Percentiles rank a stretch among this genome's conserved stretches.
These are phyloP conservation scores for Sextonia rubra DNA, from an alignment of 164 flowering plant species.

Conservation along the genomic window DNA sequence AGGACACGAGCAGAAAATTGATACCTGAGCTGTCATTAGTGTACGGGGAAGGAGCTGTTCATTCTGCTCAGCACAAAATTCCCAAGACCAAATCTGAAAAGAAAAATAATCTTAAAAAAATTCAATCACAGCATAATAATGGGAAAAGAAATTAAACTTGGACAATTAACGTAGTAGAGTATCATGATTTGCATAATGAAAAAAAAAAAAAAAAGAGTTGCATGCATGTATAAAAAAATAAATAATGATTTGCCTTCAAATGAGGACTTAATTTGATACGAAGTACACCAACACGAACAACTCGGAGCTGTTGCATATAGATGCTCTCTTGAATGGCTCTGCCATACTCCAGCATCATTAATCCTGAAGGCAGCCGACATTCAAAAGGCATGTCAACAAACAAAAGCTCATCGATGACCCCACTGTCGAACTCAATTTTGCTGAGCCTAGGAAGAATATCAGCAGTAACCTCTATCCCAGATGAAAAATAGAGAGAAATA, in stretches of 20 bases:
- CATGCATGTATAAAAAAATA: too few relatives aligned
- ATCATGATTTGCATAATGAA: too few relatives aligned
- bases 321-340: slow-evolving; percentile 97
- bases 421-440: slow-evolving; percentile 92
- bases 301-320: slow-evolving; percentile 79
- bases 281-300: slow-evolving; percentile 93
- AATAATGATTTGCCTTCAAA: slow-evolving; percentile 57
- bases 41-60: slow-evolving; percentile 94
- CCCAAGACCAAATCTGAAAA: slow-evolving; percentile 85
- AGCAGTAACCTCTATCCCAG: slow-evolving; percentile 74
- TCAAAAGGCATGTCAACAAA: slow-evolving; percentile 88
- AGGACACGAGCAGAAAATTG: background rate
- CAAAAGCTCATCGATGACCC: slow-evolving; percentile 86
- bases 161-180: too few relatives aligned
- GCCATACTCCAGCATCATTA: slow-evolving; percentile 86
- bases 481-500: background rate
- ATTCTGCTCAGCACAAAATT: slow-evolving; percentile 88
- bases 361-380: slow-evolving; percentile 66
- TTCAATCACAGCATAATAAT: background rate
- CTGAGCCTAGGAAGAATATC: slow-evolving; percentile 98
- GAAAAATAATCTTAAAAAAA: background rate
- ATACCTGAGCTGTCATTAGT: slow-evolving; percentile 88
- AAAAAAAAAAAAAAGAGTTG: too few relatives aligned
- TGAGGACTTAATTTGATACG: slow-evolving; percentile 78
- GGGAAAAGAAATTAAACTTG: background rate